Evolutionary conservation across 768 basidiomycete species (phyloP).

Genomic region (Lyophyllum semitale): DNA sequence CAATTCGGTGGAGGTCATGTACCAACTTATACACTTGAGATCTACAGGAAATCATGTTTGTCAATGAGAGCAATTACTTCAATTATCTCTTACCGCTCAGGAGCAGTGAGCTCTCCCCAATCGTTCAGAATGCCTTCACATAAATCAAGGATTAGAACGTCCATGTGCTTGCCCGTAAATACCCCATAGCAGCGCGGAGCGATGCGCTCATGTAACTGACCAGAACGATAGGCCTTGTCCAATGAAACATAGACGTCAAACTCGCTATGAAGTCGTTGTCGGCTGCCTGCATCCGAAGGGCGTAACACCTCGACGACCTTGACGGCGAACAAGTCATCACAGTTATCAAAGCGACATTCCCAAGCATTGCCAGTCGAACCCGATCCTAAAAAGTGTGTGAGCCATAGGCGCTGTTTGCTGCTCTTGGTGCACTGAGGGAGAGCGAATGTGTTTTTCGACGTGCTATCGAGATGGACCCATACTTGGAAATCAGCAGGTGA

Average conservation of each 20-base stretch:
- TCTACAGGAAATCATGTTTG: slow-evolving; percentile 19
- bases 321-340: slow-evolving; percentile 14
- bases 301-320: slow-evolving; percentile 18
- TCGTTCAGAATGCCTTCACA: slow-evolving; percentile 18
- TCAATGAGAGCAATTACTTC: slow-evolving; percentile 15
- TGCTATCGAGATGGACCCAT: no score
- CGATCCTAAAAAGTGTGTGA: slow-evolving; percentile 17
- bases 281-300: slow-evolving; percentile 13
- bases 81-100: slow-evolving; percentile 18
- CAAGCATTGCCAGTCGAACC: slow-evolving; percentile 23
- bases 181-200: slow-evolving; percentile 22
- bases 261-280: slow-evolving; percentile 19
- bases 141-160: slow-evolving; percentile 21
- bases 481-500: no score
- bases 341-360: slow-evolving; percentile 20
- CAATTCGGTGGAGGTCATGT: slow-evolving; percentile 18
- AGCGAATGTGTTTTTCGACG: no score
- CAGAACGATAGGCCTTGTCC: slow-evolving; percentile 18
- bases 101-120: slow-evolving; percentile 17
- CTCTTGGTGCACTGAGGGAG: slow-evolving; percentile 16
- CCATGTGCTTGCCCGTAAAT: slow-evolving; percentile 15
- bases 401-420: slow-evolving; percentile 18
- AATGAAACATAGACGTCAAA: slow-evolving; percentile 20
- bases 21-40: slow-evolving; percentile 19
- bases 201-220: slow-evolving; percentile 15